phyloP scores from a whole-genome alignment of 768 basidiomycete genomes.

The Chlorophyllum brunneum region DNA sequence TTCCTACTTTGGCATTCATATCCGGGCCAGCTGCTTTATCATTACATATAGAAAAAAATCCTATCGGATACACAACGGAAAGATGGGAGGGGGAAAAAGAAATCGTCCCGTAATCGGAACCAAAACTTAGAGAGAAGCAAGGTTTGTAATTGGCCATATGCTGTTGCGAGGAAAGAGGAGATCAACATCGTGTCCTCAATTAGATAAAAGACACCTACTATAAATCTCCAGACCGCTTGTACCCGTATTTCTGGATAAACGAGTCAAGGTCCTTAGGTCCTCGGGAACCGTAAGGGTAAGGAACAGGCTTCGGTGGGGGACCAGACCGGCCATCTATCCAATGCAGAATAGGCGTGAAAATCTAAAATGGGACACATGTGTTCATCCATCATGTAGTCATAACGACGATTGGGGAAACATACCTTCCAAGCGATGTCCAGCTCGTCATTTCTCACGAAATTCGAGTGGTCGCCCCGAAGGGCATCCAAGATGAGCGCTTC shows the following conservation, averaged over 20 bases:
- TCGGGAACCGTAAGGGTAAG: constrained; percentile 92
- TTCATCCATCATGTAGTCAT: background rate
- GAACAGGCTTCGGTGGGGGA: constrained; percentile 60
- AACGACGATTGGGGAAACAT: constrained; percentile 17
- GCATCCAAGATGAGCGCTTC: constrained; percentile 95
- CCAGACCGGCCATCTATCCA: constrained; percentile 87
- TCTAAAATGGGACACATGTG: constrained; percentile 42
- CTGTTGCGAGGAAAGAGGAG: constrained; percentile 30
- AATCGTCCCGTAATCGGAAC: too few species aligned
- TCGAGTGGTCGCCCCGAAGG: constrained; percentile 96
- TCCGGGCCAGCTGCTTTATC: too few species aligned
- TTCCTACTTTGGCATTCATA: too few species aligned
- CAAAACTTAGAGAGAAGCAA: constrained; percentile 61
- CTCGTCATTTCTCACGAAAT: constrained; percentile 98
- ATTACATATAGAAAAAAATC: too few species aligned
- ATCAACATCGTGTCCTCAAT: constrained; percentile 7
- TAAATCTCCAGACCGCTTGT: constrained; percentile 56
- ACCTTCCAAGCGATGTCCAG: constrained; percentile 98
- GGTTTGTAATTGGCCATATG: constrained; percentile 70
- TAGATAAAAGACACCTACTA: constrained; percentile 57
- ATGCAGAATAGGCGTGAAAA: constrained; percentile 91
- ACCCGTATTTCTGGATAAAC: constrained; percentile 77
- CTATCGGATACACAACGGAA: too few species aligned
- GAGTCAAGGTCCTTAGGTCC: constrained; percentile 83
- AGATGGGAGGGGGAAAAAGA: too few species aligned